Base-by-base conservation (phyloP, 2,329 filamentous ascomycete genomes). In the Monosporascus cannonballus region DNA sequence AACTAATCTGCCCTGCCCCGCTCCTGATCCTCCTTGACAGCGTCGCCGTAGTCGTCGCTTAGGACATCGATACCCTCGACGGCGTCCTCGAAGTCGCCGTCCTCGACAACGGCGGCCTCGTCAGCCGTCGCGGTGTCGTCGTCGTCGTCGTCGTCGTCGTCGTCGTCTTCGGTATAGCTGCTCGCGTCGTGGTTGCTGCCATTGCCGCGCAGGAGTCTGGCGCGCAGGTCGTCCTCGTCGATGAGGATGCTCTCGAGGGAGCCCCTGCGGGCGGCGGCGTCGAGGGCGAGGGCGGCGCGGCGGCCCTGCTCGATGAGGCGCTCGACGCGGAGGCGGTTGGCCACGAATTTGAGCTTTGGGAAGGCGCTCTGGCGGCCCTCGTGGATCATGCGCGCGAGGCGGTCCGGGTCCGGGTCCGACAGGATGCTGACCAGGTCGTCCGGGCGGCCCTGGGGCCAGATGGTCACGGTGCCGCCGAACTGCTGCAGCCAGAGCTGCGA, bases 401-500 rank as follows among this genome's bases (percentile, higher is more conserved):
- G 79, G 48, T 84, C 75, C 3, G 85, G 76, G 42, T 83, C 86
- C 0, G 94, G 94, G 65, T 99, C 94, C 1, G 86, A 84, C 1
- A 99, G 78, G 56, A 99, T 96, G 61, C 89, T 83, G 67, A 80
- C 84, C 67, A 96, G 95, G 71, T 99, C 94, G 1, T 84, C 87
- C 1, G 83, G 73, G 3, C 85, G 74, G 14, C 85, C 86, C 68
- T 91, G 90, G 7, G 94, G 94, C 92, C 93, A 97, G 64, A 99
- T 92, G 14, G 94, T 99, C 57, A 97, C 87, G 9, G 90, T 97
- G 27, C 94, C 94, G 57, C 87, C 88, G 69, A 99, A 99, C 54
- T 91, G 84, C 69, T 99, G 94, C 47, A 99, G 80, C 89, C 93
- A 99, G 22, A 99, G 84, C 70, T 96, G 89, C 54, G 87, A 92